Base-by-base conservation (phyloP, 1,139 yeast species). In the Candida sanyaensis region DNA sequence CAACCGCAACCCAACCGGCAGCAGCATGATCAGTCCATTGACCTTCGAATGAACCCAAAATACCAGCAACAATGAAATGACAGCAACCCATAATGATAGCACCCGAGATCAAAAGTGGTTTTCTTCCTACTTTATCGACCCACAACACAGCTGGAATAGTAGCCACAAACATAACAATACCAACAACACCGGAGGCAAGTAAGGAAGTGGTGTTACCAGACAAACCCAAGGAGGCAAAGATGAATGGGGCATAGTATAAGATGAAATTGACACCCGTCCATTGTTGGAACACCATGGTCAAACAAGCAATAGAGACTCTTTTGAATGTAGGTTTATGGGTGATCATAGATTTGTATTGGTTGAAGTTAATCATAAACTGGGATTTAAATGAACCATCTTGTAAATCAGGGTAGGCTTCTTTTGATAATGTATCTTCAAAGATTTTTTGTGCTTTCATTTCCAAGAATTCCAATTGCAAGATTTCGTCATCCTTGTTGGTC, bases 261-360 rank as follows among this genome's bases (percentile, higher is more conserved):
- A 85, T 84, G 58, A 86, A 86, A 62, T 85, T 86, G 54, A 84
- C 84, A 11, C 91, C 90, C 1, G 87, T 78, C 58, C 85, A 79
- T 65, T 85, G 91, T 60, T 85, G 91, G 55, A 84, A 72, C 7
- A 83, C 80, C 62, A 84, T 89, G 24, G 84, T 66, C 0, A 79
- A 69, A 46, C 84, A 78, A 30, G 89, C 88, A 2, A 88, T 83
- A 34, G 80, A 55, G 66, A 84, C 78, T 56, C 90, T 70, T 46
- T 55, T 59, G 38, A 59, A 55, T 30, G 58, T 52, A 12, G 61
- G 49, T 40, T 53, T 55, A 37, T 54, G 57, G 28, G 53, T 48
- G 21, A 58, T 12, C 40, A 60, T 46, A 41, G 57, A 58, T 37
- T 38, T 50, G 47, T 58, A 59, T 41, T 51, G 56, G 36, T 52